A percentile compares a stretch with the other conserved stretches of the same genome.
Conservation (phyloP, 768 basidiomycete genomes). For the Amanita brunnescens region DNA sequence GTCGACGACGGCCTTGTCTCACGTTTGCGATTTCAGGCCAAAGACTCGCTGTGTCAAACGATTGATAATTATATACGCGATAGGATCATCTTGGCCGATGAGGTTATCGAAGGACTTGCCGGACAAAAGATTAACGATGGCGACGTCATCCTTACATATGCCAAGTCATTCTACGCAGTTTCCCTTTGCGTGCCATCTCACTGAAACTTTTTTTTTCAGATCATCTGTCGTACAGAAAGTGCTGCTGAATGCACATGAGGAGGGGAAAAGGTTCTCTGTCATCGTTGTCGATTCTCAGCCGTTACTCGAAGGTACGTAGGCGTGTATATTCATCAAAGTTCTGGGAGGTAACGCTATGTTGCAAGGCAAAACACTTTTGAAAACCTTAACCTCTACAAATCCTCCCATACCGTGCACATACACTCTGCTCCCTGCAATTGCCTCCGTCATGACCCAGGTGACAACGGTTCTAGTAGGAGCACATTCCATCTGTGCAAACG, state of each 20-base stretch:
- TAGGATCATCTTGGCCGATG: constrained; percentile 85
- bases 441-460: constrained; percentile 71
- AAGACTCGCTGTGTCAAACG: constrained; percentile 69
- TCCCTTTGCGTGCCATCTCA: background rate
- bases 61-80: constrained; percentile 94
- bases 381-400: constrained; percentile 51
- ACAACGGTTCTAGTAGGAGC: constrained; percentile 87
- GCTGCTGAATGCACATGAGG: constrained; percentile 64
- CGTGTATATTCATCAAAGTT: background rate
- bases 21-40: constrained; percentile 50
- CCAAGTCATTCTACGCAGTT: constrained; percentile 39
- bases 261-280: constrained; percentile 77
- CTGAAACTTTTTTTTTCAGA: constrained; percentile 31
- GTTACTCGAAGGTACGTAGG: constrained; percentile 67
- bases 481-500: constrained; percentile 91
- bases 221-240: constrained; percentile 94
- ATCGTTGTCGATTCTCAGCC: constrained; percentile 94
- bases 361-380: constrained; percentile 71
- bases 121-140: constrained; percentile 92
- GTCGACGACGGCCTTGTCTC: background rate
- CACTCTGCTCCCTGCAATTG: constrained; percentile 78
- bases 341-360: constrained; percentile 1
- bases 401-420: constrained; percentile 79
- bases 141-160: constrained; percentile 89
- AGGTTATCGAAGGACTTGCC: constrained; percentile 86